Percentiles rank a stretch among this genome's conserved stretches.
These are phyloP conservation scores for Kazachstania africana DNA, from an alignment of 805 yeast species.

Conservation along the genomic window DNA sequence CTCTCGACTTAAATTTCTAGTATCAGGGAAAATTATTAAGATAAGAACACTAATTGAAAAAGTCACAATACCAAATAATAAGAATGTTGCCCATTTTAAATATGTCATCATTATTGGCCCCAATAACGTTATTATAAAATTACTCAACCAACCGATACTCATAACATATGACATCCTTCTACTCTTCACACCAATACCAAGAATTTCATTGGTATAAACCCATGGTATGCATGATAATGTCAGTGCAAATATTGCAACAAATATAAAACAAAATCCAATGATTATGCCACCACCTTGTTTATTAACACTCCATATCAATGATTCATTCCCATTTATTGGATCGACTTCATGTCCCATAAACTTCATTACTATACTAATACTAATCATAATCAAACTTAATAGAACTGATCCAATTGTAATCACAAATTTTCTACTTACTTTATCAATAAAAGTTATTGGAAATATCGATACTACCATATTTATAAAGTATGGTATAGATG, in stretches of 20 bases:
- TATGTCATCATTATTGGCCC: slow-evolving; percentile 30
- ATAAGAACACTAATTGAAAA: slow-evolving; percentile 24
- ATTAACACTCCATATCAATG: too few relatives aligned
- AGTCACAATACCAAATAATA: slow-evolving; percentile 28
- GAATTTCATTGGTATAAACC: slow-evolving; percentile 40
- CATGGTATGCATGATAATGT: slow-evolving; percentile 37
- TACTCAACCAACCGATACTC: slow-evolving; percentile 35
- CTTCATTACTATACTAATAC: slow-evolving; percentile 29
- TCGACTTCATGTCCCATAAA: too few relatives aligned
- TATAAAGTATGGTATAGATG: slow-evolving; percentile 31
- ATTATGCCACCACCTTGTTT: slow-evolving; percentile 32
- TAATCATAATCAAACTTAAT: slow-evolving; percentile 26
- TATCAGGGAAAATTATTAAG: slow-evolving; percentile 33
- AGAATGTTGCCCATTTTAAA: slow-evolving; percentile 32
- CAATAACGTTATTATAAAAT: slow-evolving; percentile 28
- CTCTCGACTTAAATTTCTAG: slow-evolving; percentile 17
- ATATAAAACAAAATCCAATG: slow-evolving; percentile 33
- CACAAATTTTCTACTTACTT: slow-evolving; percentile 35
- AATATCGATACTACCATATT: slow-evolving; percentile 32
- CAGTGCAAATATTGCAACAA: slow-evolving; percentile 36
- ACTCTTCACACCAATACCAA: slow-evolving; percentile 34
- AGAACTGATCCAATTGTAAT: slow-evolving; percentile 33
- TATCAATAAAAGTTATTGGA: slow-evolving; percentile 34
- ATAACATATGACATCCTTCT: slow-evolving; percentile 37
- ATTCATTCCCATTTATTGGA: too few relatives aligned